phyloP scores from a whole-genome alignment of 176 grass and related monocot species.

The Phragmites australis region DNA sequence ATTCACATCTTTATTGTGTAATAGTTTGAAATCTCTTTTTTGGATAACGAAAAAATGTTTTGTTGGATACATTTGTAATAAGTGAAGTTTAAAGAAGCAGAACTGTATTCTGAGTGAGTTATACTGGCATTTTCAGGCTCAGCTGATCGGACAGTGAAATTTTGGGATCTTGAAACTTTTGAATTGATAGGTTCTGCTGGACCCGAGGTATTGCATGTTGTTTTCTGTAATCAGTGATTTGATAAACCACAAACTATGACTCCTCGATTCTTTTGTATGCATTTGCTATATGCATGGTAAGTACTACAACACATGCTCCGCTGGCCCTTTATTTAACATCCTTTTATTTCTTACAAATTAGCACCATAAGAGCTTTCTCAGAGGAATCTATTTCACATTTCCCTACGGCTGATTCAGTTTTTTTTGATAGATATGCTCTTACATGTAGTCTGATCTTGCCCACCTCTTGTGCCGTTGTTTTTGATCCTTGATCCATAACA shows the following conservation, averaged over 20 bases:
- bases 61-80: neutral
- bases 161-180: constrained; percentile 99
- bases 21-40: neutral
- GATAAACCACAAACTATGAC: constrained; percentile 14
- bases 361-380: neutral
- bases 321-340: neutral
- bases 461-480: neutral
- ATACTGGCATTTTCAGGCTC: constrained; percentile 62
- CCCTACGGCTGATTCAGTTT: neutral
- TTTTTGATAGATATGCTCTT: constrained; percentile 5
- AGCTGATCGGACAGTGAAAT: constrained; percentile 82
- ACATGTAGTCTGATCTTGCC: constrained; percentile 20
- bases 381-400: neutral
- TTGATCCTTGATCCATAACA: neutral
- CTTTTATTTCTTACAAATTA: constrained; percentile 19
- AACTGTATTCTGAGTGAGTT: constrained; percentile 27
- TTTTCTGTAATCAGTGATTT: constrained; percentile 7
- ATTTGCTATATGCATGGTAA: constrained; percentile 22
- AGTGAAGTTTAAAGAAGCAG: constrained; percentile 9
- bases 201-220: constrained; percentile 65
- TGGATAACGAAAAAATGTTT: neutral
- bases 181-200: constrained; percentile 96
- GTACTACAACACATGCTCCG: neutral
- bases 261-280: neutral
- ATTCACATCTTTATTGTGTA: neutral